These are phyloP conservation scores for Gastrodia elata DNA, from an alignment of 106 monocot species.

Conservation along the genomic window DNA sequence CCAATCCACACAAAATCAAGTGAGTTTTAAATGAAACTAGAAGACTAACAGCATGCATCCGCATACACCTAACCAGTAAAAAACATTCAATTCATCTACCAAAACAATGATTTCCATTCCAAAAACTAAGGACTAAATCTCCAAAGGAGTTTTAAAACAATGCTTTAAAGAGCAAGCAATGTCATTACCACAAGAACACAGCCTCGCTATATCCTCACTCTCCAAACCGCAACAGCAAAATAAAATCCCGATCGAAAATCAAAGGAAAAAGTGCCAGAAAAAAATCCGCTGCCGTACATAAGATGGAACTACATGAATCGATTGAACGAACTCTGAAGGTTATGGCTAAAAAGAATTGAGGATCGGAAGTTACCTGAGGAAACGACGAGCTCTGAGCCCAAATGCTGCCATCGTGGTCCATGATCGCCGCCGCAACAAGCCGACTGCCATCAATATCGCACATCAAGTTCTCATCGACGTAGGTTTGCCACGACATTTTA, in stretches of 20 bases:
- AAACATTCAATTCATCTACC: too few species aligned
- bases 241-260: not conserved
- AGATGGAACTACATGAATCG: not conserved
- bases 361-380: constrained; percentile 28
- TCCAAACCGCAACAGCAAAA: not conserved
- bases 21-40: too few species aligned
- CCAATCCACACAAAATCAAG: not conserved
- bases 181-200: too few species aligned
- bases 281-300: too few species aligned
- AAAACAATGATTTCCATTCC: not conserved
- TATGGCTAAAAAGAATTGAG: not conserved
- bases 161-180: not conserved
- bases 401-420: constrained; percentile 48
- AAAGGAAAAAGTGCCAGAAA: too few species aligned
- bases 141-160: not conserved
- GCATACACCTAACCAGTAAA: too few species aligned
- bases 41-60: too few species aligned
- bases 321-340: not conserved
- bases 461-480: constrained; percentile 64
- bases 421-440: constrained; percentile 46
- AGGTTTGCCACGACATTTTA: constrained; percentile 66
- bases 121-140: not conserved
- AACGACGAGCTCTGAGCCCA: constrained; percentile 50
- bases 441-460: constrained; percentile 52
- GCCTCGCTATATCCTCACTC: not conserved